phyloP scores from a whole-genome alignment of 352 stramenopile genomes.

The Phytopythium aichiense region DNA sequence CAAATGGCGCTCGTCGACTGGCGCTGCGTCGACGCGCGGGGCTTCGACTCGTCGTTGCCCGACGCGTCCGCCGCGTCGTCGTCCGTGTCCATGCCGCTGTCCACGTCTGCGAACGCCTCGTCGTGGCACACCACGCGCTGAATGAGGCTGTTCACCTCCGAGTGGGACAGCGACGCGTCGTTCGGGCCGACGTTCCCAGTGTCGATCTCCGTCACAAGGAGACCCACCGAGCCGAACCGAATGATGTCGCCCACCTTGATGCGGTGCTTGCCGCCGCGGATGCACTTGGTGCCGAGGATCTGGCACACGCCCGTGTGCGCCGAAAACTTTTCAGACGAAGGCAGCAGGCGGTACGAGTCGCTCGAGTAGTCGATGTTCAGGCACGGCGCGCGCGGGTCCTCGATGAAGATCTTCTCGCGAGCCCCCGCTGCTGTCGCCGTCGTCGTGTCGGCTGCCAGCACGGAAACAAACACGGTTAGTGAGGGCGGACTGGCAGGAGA shows the following conservation, averaged over 20 bases:
- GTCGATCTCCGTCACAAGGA: slow-evolving; percentile 85
- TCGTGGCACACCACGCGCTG: slow-evolving; percentile 82
- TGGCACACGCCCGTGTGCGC: slow-evolving; percentile 85
- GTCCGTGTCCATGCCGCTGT: slow-evolving; percentile 84
- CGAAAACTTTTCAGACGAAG: slow-evolving; percentile 84
- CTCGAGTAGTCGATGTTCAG: slow-evolving; percentile 87
- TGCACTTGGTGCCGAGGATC: slow-evolving; percentile 85
- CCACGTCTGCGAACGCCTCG: slow-evolving; percentile 67
- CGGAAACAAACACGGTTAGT: background rate
- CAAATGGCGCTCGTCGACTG: slow-evolving; percentile 81
- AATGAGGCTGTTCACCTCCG: slow-evolving; percentile 77
- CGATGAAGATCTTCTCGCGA: slow-evolving; percentile 84
- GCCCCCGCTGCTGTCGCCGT: slow-evolving; percentile 15
- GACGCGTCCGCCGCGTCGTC: slow-evolving; percentile 80
- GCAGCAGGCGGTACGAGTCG: slow-evolving; percentile 80
- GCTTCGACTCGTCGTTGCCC: slow-evolving; percentile 81
- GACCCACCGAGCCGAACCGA: slow-evolving; percentile 74
- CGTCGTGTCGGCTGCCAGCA: slow-evolving; percentile 7
- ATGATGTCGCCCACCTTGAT: slow-evolving; percentile 85
- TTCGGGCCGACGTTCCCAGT: slow-evolving; percentile 61
- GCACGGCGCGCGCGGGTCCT: slow-evolving; percentile 77
- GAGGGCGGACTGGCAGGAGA: no score
- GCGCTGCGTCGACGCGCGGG: slow-evolving; percentile 58
- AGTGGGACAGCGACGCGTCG: slow-evolving; percentile 65
- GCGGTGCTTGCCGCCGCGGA: slow-evolving; percentile 77